Conservation (phyloP, 1,284 basidiomycete genomes). For the Melampsora americana region DNA sequence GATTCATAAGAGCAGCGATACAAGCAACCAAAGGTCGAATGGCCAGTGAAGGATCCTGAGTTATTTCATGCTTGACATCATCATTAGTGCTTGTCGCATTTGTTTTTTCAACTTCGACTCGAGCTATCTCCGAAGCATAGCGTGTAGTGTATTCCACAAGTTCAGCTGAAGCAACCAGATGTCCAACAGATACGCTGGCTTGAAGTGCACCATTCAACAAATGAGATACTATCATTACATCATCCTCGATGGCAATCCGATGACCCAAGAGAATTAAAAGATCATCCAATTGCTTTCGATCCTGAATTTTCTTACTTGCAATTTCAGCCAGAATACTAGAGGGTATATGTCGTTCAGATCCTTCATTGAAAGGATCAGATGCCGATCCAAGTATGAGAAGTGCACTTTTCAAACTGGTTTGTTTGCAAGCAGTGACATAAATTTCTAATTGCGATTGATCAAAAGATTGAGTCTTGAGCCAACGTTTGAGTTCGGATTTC, state of each 20-base stretch:
- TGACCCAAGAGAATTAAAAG: conserved; percentile 29
- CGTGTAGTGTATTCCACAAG: conserved; percentile 33
- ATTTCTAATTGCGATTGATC: conserved; percentile 9
- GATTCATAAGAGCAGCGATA: conserved; percentile 30
- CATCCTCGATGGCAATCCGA: conserved; percentile 37
- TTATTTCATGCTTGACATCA: neutral
- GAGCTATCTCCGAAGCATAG: conserved; percentile 37
- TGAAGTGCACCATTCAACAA: conserved; percentile 36
- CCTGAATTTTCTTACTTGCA: conserved; percentile 18
- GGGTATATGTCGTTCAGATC: conserved; percentile 13
- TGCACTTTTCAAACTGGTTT: conserved; percentile 21
- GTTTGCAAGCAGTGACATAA: conserved; percentile 21
- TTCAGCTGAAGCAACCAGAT: conserved; percentile 26
- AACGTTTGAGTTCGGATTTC: conserved; percentile 35
- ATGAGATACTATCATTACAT: conserved; percentile 20
- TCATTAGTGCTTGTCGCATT: neutral
- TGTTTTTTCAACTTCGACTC: conserved; percentile 34
- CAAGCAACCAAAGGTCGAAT: conserved; percentile 34
- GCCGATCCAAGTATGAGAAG: conserved; percentile 9
- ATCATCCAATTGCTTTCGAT: conserved; percentile 11
- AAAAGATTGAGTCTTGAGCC: conserved; percentile 31
- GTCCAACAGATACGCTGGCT: conserved; percentile 28
- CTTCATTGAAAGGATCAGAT: neutral
- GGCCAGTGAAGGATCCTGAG: conserved; percentile 26
- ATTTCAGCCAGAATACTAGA: conserved; percentile 37